Evolutionary conservation across 805 yeast species (phyloP).

Genomic region (Lachancea fermentati): DNA sequence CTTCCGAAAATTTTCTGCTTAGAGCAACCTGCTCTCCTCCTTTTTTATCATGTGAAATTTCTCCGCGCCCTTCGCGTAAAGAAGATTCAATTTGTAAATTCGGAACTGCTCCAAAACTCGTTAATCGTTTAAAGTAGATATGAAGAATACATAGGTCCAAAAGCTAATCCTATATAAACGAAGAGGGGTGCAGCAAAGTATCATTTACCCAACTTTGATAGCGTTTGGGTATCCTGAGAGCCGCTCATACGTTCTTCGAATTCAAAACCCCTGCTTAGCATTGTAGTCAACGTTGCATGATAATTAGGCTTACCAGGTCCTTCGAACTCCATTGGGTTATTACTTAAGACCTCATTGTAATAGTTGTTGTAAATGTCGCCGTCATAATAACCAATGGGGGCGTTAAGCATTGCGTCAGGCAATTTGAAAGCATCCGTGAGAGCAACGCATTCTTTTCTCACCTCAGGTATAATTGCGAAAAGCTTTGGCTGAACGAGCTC

Average conservation of each 20-base stretch:
- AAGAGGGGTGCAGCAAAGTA: background rate
- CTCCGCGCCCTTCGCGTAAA: background rate
- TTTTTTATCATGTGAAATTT: background rate
- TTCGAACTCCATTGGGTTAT: constrained; percentile 46
- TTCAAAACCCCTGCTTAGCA: constrained; percentile 36
- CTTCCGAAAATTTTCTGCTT: background rate
- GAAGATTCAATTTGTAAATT: background rate
- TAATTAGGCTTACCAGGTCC: constrained; percentile 48
- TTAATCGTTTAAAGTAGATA: background rate
- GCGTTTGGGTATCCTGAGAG: constrained; percentile 26
- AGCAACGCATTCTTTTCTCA: constrained; percentile 68
- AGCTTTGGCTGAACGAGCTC: constrained; percentile 38
- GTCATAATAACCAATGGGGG: constrained; percentile 73
- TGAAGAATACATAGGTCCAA: background rate
- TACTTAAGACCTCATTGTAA: constrained; percentile 50
- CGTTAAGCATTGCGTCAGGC: constrained; percentile 73
- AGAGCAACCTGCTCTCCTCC: background rate
- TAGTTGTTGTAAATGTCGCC: constrained; percentile 84
- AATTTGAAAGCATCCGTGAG: constrained; percentile 80
- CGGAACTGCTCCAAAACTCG: too few relatives aligned
- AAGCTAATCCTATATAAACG: background rate
- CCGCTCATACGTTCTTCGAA: constrained; percentile 34
- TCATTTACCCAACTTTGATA: constrained; percentile 30
- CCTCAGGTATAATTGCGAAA: constrained; percentile 40
- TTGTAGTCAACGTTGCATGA: constrained; percentile 33